Evolutionary conservation across 2,329 filamentous ascomycete species (phyloP).

Genomic region (Fusarium nygamai): DNA sequence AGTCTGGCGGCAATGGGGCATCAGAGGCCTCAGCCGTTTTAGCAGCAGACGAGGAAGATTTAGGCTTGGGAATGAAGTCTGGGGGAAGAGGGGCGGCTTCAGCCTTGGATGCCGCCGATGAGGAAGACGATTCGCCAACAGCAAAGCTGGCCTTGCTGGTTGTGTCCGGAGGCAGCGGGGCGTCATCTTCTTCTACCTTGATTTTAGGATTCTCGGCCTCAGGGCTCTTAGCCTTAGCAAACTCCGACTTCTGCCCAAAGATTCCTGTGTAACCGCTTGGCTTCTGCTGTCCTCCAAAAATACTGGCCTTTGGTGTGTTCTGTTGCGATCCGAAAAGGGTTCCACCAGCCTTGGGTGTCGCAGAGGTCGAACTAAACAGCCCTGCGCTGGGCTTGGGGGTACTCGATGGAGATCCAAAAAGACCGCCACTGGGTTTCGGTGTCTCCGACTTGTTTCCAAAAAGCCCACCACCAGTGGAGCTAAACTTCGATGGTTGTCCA

Average conservation of each 20-base stretch:
- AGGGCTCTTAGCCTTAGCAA: conserved; percentile 14
- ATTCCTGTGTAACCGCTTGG: conserved; percentile 33
- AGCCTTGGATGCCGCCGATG: conserved; percentile 54
- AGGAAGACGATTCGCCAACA: conserved; percentile 62
- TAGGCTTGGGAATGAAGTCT: conserved; percentile 44
- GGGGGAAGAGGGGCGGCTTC: conserved; percentile 58
- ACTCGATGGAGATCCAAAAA: conserved; percentile 40
- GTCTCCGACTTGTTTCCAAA: conserved; percentile 44
- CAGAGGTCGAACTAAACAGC: conserved; percentile 41
- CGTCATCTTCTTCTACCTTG: conserved; percentile 50
- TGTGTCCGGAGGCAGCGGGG: conserved; percentile 64
- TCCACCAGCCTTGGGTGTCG: conserved; percentile 42
- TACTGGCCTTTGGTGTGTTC: conserved; percentile 31
- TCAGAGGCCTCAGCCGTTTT: conserved; percentile 30
- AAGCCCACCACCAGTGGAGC: conserved; percentile 38
- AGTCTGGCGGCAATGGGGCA: conserved; percentile 49
- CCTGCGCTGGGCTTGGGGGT: conserved; percentile 28
- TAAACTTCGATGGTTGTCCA: conserved; percentile 47
- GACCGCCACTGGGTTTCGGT: conserved; percentile 37
- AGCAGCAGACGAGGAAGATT: conserved; percentile 8
- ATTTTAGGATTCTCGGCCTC: conserved; percentile 47
- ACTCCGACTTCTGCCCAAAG: conserved; percentile 38
- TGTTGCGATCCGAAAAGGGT: conserved; percentile 37
- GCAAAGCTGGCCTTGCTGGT: conserved; percentile 63
- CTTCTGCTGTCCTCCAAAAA: conserved; percentile 40